Evolutionary conservation across 495 filamentous ascomycete genomes (phyloP).

Genomic region (Penicillium crystallinum): DNA sequence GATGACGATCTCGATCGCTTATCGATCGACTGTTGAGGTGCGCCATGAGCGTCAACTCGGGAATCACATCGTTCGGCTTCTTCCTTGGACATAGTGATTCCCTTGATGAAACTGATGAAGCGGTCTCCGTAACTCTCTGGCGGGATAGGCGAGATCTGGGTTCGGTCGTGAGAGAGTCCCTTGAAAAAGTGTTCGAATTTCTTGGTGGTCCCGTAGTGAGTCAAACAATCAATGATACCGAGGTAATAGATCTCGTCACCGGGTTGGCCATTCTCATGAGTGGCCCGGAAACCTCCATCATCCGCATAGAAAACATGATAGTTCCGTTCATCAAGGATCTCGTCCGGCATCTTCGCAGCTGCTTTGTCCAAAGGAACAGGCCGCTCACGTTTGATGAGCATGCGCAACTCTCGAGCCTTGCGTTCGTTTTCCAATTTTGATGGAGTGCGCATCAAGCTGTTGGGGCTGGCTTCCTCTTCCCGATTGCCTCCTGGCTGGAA

Average conservation of each 20-base stretch:
- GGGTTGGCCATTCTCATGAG: slow-evolving; percentile 78
- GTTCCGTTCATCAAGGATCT: slow-evolving; percentile 64
- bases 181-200: slow-evolving; percentile 91
- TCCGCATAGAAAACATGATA: slow-evolving; percentile 81
- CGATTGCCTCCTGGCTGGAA: slow-evolving; percentile 82
- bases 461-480: slow-evolving; percentile 51
- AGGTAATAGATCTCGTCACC: slow-evolving; percentile 96
- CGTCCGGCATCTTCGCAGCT: slow-evolving; percentile 81
- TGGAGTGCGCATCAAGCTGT: slow-evolving; percentile 79
- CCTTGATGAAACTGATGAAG: slow-evolving; percentile 87
- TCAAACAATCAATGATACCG: slow-evolving; percentile 96
- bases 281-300: slow-evolving; percentile 90
- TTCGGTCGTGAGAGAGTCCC: slow-evolving; percentile 72
- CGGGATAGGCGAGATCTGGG: slow-evolving; percentile 88
- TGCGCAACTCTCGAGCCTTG: slow-evolving; percentile 85
- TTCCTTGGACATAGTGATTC: slow-evolving; percentile 83
- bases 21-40: slow-evolving; percentile 19
- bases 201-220: slow-evolving; percentile 87
- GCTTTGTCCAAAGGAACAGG: slow-evolving; percentile 86
- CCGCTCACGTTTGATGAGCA: slow-evolving; percentile 87
- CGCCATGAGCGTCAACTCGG: slow-evolving; percentile 12
- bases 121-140: slow-evolving; percentile 89
- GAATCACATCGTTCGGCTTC: slow-evolving; percentile 62
- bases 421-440: slow-evolving; percentile 89
- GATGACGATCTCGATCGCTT: slow-evolving; percentile 38